These are phyloP conservation scores for Trichosporon sp. DNA, from an alignment of 1,284 basidiomycete species.

Conservation along the genomic window DNA sequence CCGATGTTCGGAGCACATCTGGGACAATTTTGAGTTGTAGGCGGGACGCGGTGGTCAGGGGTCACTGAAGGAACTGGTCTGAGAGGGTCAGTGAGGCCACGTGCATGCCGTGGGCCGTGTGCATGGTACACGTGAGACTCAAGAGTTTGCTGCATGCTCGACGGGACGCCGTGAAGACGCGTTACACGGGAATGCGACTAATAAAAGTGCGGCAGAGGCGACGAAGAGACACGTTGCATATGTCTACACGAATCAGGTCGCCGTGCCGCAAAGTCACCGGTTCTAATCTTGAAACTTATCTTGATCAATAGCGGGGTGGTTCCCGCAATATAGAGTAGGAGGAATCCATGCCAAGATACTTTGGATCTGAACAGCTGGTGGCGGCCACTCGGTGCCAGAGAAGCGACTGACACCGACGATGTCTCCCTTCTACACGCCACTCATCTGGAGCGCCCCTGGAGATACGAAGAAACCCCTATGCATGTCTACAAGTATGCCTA, in stretches of 20 bases:
- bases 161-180: neutral
- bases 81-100: neutral
- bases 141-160: neutral
- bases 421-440: no score
- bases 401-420: no score
- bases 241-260: neutral
- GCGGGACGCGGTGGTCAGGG: neutral
- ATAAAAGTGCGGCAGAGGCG: neutral
- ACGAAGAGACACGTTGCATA: neutral
- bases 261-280: neutral
- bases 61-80: neutral
- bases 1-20: neutral
- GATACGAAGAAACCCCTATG: neutral
- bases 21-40: neutral
- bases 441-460: no score
- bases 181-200: neutral
- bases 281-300: neutral
- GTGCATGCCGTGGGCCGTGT: neutral
- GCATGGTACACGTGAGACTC: neutral
- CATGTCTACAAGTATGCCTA: conserved; percentile 10
- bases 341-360: no score
- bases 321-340: no score
- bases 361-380: no score
- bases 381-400: no score
- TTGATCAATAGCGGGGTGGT: neutral